Conservation (phyloP, 2,329 filamentous ascomycete species). For the Nakataea oryzae region DNA sequence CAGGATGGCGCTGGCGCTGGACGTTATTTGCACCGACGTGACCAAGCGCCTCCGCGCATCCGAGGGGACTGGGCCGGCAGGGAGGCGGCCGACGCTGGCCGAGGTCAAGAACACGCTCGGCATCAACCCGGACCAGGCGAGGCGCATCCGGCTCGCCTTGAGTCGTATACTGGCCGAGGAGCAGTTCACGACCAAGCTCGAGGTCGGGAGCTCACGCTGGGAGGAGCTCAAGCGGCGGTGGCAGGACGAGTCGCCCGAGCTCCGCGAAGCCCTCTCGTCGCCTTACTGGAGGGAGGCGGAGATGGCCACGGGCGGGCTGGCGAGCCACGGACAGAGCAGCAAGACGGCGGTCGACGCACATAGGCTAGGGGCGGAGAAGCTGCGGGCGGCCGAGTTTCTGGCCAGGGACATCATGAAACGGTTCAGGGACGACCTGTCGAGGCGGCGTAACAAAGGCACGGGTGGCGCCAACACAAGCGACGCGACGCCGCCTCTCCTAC, state of each 20-base stretch:
- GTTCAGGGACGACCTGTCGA: conserved; percentile 55
- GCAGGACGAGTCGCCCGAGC: conserved; percentile 45
- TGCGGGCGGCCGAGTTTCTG: conserved; percentile 59
- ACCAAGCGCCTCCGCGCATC: conserved; percentile 60
- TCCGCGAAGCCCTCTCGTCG: conserved; percentile 42
- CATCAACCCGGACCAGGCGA: conserved; percentile 32
- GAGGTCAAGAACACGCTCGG: conserved; percentile 57
- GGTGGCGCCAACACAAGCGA: conserved; percentile 28
- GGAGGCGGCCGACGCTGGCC: conserved; percentile 55
- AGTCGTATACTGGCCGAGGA: conserved; percentile 54
- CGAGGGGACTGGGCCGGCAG: conserved; percentile 16
- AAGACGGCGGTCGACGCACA: conserved; percentile 20
- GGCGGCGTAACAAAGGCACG: conserved; percentile 12
- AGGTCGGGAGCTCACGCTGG: conserved; percentile 63
- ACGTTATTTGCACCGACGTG: conserved; percentile 72
- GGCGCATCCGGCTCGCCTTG: conserved; percentile 55
- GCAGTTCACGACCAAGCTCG: conserved; percentile 62
- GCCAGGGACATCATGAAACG: conserved; percentile 72
- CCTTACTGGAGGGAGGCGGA: not conserved
- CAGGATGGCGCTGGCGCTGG: conserved; percentile 49
- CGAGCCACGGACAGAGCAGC: not conserved
- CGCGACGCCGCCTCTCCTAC: conserved; percentile 2
- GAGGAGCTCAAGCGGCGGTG: conserved; percentile 57
- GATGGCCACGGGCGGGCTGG: not conserved
- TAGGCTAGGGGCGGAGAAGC: conserved; percentile 40